Evolutionary conservation across 805 yeast species (phyloP), one percentile per base, ranked within the genome.

Genomic region (Monosporozyma aerobia): DNA sequence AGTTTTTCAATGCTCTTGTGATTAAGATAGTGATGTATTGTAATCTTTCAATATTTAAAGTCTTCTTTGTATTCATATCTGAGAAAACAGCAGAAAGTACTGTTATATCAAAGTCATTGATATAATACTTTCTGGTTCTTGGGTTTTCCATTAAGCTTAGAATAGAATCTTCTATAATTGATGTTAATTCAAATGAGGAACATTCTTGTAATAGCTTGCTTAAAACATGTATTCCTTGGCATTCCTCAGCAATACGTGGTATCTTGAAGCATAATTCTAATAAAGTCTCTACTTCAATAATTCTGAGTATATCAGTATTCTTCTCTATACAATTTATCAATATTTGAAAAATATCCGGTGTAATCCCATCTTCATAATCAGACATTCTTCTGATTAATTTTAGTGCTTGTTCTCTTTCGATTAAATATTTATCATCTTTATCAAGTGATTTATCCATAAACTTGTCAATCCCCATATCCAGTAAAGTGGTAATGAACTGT

Each of bases 361-460:
- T 75, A 3, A 87, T 75, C 0, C 90, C 90, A 16, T 78, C 73
- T 0, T 72, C 66, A 6, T 74, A 70, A 41, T 77, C 82, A 2
- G 86, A 60, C 53, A 86, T 80, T 33, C 76, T 72, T 30, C 97
- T 73, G 0, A 89, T 69, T 27, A 89, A 70, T 59, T 84, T 85
- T 33, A 92, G 61, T 0, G 95, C 94, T 61, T 90, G 89, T 47
- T 81, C 83, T 54, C 90, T 77, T 60, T 90, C 96, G 2, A 80
- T 67, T 25, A 80, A 76, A 53, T 62, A 68, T 2, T 79, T 65
- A 39, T 75, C 70, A 23, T 81, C 83, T 49, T 81, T 81, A 1
- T 86, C 75, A 35, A 92, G 68, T 0, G 95, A 76, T 14, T 81
- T 73, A 1, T 87, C 78, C 5, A 89, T 64, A 55, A 83, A 80